Percentiles rank a stretch among this genome's conserved stretches.
Conservation (phyloP, 2,329 filamentous ascomycete species). For the Ustulina deusta region DNA sequence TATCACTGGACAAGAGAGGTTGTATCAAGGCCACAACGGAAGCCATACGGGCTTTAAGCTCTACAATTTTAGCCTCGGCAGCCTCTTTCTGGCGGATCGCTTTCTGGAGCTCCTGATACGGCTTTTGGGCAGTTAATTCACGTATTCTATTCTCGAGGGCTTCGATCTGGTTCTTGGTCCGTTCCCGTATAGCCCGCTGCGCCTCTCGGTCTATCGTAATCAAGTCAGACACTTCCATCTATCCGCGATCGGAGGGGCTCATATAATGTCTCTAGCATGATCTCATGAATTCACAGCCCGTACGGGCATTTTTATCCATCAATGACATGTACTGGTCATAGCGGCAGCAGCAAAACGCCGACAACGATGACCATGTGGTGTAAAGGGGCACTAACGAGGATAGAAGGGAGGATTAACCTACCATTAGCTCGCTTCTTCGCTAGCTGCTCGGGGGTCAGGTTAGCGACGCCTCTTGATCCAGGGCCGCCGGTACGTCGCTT, state of each 20-base stretch:
- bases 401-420: constrained; percentile 47
- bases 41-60: constrained; percentile 77
- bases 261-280: background rate
- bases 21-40: constrained; percentile 74
- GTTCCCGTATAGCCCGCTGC: constrained; percentile 84
- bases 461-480: constrained; percentile 65
- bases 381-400: background rate
- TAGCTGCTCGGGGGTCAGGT: constrained; percentile 79
- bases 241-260: background rate
- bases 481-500: constrained; percentile 60
- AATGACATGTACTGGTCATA: background rate
- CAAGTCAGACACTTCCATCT: constrained; percentile 21
- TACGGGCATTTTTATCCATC: background rate
- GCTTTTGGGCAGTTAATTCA: constrained; percentile 82
- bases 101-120: constrained; percentile 84
- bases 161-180: constrained; percentile 85
- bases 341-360: background rate
- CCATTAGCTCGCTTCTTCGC: constrained; percentile 73
- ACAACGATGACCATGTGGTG: background rate
- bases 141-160: constrained; percentile 76
- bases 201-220: constrained; percentile 77
- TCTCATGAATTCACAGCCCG: background rate
- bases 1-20: constrained; percentile 61
- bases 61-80: constrained; percentile 82
- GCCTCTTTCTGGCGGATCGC: constrained; percentile 81